Evolutionary conservation across 352 stramenopile species (phyloP), one percentile per base, ranked within the genome.

Genomic region (Phytophthora litchii): DNA sequence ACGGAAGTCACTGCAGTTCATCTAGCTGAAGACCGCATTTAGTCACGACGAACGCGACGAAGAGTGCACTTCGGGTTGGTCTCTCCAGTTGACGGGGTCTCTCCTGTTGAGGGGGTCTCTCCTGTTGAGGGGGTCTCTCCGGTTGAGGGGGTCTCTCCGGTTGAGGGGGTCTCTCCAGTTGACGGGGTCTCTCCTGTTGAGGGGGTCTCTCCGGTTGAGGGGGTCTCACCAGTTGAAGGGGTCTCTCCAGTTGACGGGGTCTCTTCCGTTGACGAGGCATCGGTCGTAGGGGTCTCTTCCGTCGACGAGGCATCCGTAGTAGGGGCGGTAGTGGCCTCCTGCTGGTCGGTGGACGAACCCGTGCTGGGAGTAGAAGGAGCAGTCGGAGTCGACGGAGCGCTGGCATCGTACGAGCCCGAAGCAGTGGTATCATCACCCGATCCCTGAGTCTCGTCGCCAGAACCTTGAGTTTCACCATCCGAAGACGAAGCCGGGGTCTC

Each of bases 21-120:
- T 52, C 34, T 32, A 34, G 3, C 31, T 11, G 20, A 46, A 41
- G 17, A 41, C 29, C 10, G 29, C 29, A 34, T 35, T 61, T 65
- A 66, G n/a, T 66, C 35, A 21, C 58, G 58, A 45, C 58, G 58
- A 13, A 54, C 13, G 20, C 58, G 58, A 32, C 50, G 58, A 35
- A 36, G 44, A 17, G 35, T 53, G 35, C 58, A 66, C 34, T 66
- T 66, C 0, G 31, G 41, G 41, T 52, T 56, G 20, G 49, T 48
- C 0, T 5, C 23, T n/a, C 49, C 35, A 4, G 50, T 43, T 9
- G 38, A 32, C 42, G 54, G 54, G 7, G 17, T 52, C 44, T 32
- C 32, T 11, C n/a, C n/a, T n/a, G n/a, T n/a, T n/a, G n/a, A n/a
- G 5, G 23, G 23, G 23, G 23, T 27, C 5, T 27, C 23, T 27